These are phyloP conservation scores for Dalechampia spathulata DNA, from an alignment of 441 rosid genomes.

Conservation along the genomic window DNA sequence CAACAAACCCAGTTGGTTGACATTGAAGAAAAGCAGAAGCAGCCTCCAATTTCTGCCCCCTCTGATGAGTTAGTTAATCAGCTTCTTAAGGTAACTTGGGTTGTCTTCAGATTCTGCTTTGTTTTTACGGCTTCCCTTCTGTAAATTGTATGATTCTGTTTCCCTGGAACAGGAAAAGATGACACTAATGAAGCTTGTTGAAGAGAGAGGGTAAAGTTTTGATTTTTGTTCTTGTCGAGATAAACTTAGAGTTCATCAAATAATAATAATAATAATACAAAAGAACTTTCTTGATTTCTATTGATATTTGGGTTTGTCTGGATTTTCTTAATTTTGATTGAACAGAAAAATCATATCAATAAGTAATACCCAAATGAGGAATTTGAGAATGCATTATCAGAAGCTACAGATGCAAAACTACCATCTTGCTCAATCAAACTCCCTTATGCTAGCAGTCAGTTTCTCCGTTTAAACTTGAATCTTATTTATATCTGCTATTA, in stretches of 20 bases:
- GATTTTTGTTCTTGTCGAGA: not conserved
- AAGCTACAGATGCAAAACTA: too few relatives aligned
- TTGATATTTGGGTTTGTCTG: not conserved
- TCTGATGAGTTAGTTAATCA: constrained; percentile 32
- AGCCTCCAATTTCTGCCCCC: constrained; percentile 15
- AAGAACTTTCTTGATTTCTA: not conserved
- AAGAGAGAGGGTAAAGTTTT: constrained; percentile 69
- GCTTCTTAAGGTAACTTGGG: constrained; percentile 44
- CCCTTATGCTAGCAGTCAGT: too few relatives aligned
- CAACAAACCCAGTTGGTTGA: constrained; percentile 23
- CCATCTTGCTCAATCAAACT: too few relatives aligned
- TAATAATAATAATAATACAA: too few relatives aligned
- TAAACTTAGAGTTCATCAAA: not conserved
- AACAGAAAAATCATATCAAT: constrained; percentile 49
- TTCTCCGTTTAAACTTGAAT: too few relatives aligned
- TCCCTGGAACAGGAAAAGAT: constrained; percentile 49
- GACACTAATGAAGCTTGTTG: constrained; percentile 51
- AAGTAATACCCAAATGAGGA: too few relatives aligned
- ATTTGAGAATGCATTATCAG: too few relatives aligned
- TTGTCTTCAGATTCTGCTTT: not conserved
- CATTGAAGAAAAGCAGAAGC: constrained; percentile 15
- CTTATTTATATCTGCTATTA: too few relatives aligned
- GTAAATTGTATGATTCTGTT: not conserved
- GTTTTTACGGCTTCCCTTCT: not conserved
- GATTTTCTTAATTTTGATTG: constrained; percentile 25